Base-by-base conservation (phyloP, 192 early-diverging fungal species). In the Coemansia sp. region DNA sequence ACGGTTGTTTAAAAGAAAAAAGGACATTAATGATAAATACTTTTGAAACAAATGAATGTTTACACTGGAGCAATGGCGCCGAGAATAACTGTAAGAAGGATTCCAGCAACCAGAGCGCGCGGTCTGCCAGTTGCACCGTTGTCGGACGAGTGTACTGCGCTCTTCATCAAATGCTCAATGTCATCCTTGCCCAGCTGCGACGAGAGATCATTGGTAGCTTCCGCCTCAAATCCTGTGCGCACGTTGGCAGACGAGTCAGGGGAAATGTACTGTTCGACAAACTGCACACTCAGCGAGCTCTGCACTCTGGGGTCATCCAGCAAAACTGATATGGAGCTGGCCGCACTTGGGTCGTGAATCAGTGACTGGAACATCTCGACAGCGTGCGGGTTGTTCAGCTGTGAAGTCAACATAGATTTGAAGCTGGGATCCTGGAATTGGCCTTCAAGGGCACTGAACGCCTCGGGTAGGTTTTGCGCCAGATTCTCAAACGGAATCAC, bases 291-390 rank as follows among this genome's bases (percentile, higher is more conserved):
- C 39, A 79, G 51, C 9, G 77, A 79, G 62, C 77, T 79, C 37
- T 79, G 67, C 49, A 79, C 70, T 21, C n/a, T 54, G 24, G 77
- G 77, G n/a, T 79, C 68, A 0, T 73, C 72, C 14, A 79, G 68
- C 19, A 79, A 54, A 0, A 65, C 61, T 5, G 77, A 79, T 29
- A 79, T 79, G 27, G 77, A 79, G 58, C 60, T 73, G 38, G 66
- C 64, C 12, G 77, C 77, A 5, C 48, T 70, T 2, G 67, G 59
- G 55, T 79, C 77, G 32, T 74, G 77, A 23, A 79, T 79, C 6
- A 79, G 67, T 10, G 77, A 79, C 55, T 79, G 68, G 71, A 79
- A 79, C 67, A 79, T 66, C 32, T 79, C 77, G 17, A 79, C 68
- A n/a, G 77, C 77, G 25, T 74, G 50, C 10, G 77, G 77, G 65